Evolutionary conservation across 176 grass and related monocot genomes (phyloP).

Genomic region (Pharus latifolius): DNA sequence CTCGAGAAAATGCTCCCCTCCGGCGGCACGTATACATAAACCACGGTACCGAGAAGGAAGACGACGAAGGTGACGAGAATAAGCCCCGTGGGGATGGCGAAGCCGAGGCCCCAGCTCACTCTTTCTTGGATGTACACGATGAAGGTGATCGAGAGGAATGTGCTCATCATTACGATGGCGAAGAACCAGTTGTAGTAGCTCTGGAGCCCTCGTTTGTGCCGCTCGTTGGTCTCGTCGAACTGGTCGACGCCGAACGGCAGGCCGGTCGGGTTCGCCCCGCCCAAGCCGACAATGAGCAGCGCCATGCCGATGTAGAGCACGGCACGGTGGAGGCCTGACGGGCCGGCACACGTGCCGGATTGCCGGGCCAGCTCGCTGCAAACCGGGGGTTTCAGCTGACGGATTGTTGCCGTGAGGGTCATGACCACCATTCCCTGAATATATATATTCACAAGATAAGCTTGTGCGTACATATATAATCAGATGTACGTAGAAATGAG

Average conservation of each 20-base stretch:
- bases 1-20: slow-evolving; percentile 41
- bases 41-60: slow-evolving; percentile 16
- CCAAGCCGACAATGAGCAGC: slow-evolving; percentile 5
- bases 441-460: neutral
- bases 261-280: slow-evolving; percentile 12
- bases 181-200: slow-evolving; percentile 34
- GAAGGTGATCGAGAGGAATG: slow-evolving; percentile 15
- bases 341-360: slow-evolving; percentile 8
- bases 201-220: neutral
- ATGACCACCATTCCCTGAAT: slow-evolving; percentile 14
- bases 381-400: slow-evolving; percentile 7
- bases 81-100: slow-evolving; percentile 25
- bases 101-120: slow-evolving; percentile 28
- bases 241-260: slow-evolving; percentile 40
- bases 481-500: neutral
- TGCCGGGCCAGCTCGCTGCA: neutral
- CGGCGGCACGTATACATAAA: slow-evolving; percentile 16
- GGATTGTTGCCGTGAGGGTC: neutral
- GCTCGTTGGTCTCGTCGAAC: slow-evolving; percentile 16
- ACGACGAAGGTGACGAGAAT: neutral
- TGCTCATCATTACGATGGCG: neutral
- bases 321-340: slow-evolving; percentile 18
- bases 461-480: neutral
- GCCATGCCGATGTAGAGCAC: slow-evolving; percentile 27
- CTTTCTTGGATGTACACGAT: slow-evolving; percentile 16